A percentile compares a stretch with the other conserved stretches of the same genome.
Conservation (phyloP, 1,284 basidiomycete species). For the Stereum hirsutum region DNA sequence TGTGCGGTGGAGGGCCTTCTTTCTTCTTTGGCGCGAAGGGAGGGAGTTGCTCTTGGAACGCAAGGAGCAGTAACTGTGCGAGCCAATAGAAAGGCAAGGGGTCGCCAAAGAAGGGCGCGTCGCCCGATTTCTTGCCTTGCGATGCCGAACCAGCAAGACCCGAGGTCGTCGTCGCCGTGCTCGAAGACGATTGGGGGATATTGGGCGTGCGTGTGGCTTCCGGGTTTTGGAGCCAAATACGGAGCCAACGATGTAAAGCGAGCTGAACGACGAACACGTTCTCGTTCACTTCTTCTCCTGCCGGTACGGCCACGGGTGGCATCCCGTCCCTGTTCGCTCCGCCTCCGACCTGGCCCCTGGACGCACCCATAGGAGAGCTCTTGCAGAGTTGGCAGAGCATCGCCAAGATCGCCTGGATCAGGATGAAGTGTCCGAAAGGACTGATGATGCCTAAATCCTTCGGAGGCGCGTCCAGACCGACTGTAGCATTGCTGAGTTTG, state of each 20-base stretch:
- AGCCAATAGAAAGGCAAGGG: slow-evolving; percentile 57
- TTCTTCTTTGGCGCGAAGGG: slow-evolving; percentile 24
- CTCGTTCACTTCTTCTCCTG: slow-evolving; percentile 9
- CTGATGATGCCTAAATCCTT: slow-evolving; percentile 31
- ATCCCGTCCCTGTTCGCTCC: no score
- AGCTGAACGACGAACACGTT: slow-evolving; percentile 32
- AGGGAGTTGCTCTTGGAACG: slow-evolving; percentile 39
- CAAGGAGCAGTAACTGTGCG: slow-evolving; percentile 42
- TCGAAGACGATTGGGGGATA: not conserved
- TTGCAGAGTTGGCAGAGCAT: slow-evolving; percentile 20
- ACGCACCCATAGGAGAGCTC: slow-evolving; percentile 3
- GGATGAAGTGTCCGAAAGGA: slow-evolving; percentile 50
- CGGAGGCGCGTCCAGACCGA: slow-evolving; percentile 26
- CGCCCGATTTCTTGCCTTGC: slow-evolving; percentile 10
- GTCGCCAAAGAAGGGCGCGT: slow-evolving; percentile 36
- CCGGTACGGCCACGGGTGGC: not conserved
- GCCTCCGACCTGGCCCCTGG: not conserved
- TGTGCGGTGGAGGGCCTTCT: not conserved
- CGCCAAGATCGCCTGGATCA: slow-evolving; percentile 46
- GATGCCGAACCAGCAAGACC: not conserved
- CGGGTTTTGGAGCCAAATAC: slow-evolving; percentile 41
- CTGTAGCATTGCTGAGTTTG: slow-evolving; percentile 14
- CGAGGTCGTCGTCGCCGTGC: no score
- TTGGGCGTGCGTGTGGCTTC: slow-evolving; percentile 25
- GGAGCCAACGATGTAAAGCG: slow-evolving; percentile 49